Base-by-base conservation (phyloP, 2,329 filamentous ascomycete genomes). In the Mycocentrospora acerina region DNA sequence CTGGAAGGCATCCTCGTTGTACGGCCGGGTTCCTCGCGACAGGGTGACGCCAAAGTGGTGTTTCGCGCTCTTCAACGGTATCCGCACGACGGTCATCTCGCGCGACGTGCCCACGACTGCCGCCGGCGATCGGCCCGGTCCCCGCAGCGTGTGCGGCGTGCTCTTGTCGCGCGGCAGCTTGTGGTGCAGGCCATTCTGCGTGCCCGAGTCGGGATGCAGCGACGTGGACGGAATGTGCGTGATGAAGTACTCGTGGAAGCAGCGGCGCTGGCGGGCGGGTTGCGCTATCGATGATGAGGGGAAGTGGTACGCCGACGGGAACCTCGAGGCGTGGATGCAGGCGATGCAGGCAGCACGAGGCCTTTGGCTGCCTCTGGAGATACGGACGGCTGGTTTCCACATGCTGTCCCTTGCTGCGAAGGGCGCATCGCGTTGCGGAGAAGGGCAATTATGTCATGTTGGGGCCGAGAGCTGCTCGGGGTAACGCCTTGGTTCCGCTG, bases 181-280 rank as follows among this genome's bases (percentile, higher is more conserved):
- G 67, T 95, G 90, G 53, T 88, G 85, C 19, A 82, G 82, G 3
- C 82, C 83, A 18, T 72, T 62, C 13, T 77, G 70, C 15, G 75
- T 71, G 38, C 82, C 77, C 24, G 87, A 86, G 68, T 97, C 91
- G 7, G 93, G 91, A 56, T 96, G 88, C 29, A 95, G 78, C 3
- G 90, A 96, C 11, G 90, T 94, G 13, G 90, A 95, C 4, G 93
- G 91, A 2, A 98, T 79, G 66, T 96, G 89, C 7, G 93, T 95
- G 43, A 97, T 88, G 68, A 98, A 98, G 74, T 98, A 97, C 57
- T 94, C 90, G 72, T 96, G 90, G 68, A 97, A 97, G 47, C 53
- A 55, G 42, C 73, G 68, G 34, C 51, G 53, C 36, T 56, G 48
- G 42, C 49, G 46, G 47, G 47, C 40, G 30, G 40, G 43, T 44